These are phyloP conservation scores for Talaromyces sp. DNA, from an alignment of 2,329 filamentous ascomycete genomes.

Conservation along the genomic window DNA sequence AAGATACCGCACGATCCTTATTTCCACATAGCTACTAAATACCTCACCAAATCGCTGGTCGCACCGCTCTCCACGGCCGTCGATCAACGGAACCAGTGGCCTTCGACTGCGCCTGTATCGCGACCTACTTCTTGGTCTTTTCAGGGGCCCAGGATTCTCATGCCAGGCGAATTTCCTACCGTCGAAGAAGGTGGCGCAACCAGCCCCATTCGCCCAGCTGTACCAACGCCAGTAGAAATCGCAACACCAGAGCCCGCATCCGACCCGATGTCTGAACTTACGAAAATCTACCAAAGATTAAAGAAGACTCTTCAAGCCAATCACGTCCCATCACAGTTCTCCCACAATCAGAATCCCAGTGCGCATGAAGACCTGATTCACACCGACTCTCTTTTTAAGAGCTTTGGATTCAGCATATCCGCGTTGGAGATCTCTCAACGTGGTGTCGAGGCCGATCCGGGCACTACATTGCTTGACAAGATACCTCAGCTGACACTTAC, in stretches of 20 bases:
- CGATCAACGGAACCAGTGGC: conserved; percentile 24
- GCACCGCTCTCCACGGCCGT: conserved; percentile 47
- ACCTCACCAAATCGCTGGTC: conserved; percentile 51
- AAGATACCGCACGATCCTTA: conserved; percentile 35
- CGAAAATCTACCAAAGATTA: conserved; percentile 55
- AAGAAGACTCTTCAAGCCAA: conserved; percentile 55
- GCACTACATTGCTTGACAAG: conserved; percentile 74
- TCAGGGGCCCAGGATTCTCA: conserved; percentile 28
- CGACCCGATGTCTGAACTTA: conserved; percentile 46
- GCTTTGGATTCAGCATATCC: conserved; percentile 78
- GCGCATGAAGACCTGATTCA: conserved; percentile 48
- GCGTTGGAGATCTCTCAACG: conserved; percentile 89
- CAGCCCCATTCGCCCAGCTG: conserved; percentile 32
- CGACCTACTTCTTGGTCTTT: conserved; percentile 29
- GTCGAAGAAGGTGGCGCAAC: conserved; percentile 31
- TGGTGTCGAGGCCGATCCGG: conserved; percentile 70
- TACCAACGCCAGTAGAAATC: not conserved
- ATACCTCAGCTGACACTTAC: conserved; percentile 81
- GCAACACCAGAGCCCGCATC: conserved; percentile 25
- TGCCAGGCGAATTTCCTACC: conserved; percentile 40
- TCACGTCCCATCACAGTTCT: conserved; percentile 47
- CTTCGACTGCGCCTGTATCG: conserved; percentile 27
- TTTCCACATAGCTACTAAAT: conserved; percentile 51
- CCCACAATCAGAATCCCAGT: conserved; percentile 40
- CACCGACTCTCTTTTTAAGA: conserved; percentile 43